These are phyloP conservation scores for Aspergillus affinis DNA, from an alignment of 495 filamentous ascomycete species.

Conservation along the genomic window DNA sequence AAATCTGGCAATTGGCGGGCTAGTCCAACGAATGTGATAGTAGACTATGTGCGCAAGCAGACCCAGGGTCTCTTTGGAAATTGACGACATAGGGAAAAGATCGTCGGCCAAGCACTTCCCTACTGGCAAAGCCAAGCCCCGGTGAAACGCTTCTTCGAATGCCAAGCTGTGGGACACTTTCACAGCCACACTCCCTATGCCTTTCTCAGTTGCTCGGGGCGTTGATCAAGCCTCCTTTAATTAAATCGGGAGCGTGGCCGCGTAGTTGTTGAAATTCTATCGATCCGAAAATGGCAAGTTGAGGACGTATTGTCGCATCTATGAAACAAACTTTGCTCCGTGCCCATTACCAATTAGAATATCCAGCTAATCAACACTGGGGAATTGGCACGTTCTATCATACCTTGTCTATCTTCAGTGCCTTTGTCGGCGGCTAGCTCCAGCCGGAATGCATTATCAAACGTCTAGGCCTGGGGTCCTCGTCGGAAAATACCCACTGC, in stretches of 20 bases:
- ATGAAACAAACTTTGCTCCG: neutral
- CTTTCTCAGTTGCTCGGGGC: neutral
- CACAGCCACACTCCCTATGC: neutral
- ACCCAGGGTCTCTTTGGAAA: neutral
- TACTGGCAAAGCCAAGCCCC: neutral
- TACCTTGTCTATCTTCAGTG: no score
- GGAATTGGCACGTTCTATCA: no score
- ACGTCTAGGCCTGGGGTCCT: no score
- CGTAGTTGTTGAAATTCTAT: neutral
- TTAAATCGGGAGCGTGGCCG: neutral
- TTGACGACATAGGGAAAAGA: neutral
- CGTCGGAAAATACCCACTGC: no score
- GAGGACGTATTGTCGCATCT: neutral
- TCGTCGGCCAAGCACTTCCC: neutral
- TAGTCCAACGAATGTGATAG: no score
- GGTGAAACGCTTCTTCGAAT: neutral
- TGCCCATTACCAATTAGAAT: neutral
- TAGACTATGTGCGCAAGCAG: neutral
- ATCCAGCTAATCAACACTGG: no score
- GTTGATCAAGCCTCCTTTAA: neutral
- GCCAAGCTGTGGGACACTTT: neutral
- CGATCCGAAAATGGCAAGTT: neutral
- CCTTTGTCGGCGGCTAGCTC: no score
- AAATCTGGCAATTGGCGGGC: no score
- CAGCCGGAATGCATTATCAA: no score